These are phyloP conservation scores for Trichoderma sp. DNA, from an alignment of 2,329 filamentous ascomycete species.

Conservation along the genomic window DNA sequence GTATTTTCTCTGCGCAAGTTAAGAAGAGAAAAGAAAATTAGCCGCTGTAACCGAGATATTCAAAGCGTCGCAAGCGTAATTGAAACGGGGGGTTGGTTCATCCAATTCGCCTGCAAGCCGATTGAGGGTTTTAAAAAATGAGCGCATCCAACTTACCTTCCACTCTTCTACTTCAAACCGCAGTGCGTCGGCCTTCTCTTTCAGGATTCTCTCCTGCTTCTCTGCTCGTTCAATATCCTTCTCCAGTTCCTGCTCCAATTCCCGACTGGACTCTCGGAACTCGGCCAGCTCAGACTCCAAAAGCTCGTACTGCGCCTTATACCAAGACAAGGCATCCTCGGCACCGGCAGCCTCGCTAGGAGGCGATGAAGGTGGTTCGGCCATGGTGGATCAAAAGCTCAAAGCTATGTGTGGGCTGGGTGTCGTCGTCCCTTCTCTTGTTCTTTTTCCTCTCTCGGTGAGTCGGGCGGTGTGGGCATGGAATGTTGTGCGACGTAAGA, in stretches of 20 bases:
- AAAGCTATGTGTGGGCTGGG: constrained; percentile 1
- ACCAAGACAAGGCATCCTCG: constrained; percentile 84
- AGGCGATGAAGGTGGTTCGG: constrained; percentile 62
- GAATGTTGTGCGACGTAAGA: constrained; percentile 3
- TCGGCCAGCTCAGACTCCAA: constrained; percentile 88
- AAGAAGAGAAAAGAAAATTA: not conserved
- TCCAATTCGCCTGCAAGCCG: not conserved
- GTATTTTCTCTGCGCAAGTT: constrained; percentile 73
- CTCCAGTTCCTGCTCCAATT: constrained; percentile 90
- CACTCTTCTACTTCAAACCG: constrained; percentile 94
- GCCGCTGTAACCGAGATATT: constrained; percentile 18
- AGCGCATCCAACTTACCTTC: constrained; percentile 68
- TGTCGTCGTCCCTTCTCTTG: constrained; percentile 6
- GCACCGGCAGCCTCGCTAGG: constrained; percentile 53
- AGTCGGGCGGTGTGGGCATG: constrained; percentile 15
- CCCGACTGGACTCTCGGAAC: constrained; percentile 90
- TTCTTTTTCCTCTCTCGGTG: constrained; percentile 13
- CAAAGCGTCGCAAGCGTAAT: not conserved
- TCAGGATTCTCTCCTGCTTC: constrained; percentile 81
- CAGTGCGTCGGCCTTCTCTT: constrained; percentile 81
- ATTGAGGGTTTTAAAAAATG: not conserved
- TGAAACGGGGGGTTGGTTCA: not conserved
- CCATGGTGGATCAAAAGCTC: constrained; percentile 40
- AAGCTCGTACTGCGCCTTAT: constrained; percentile 93
- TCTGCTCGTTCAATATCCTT: constrained; percentile 95